Evolutionary conservation across 805 yeast genomes (phyloP), one percentile per base, ranked within the genome.

Genomic region (Isabelozyma rhagii): DNA sequence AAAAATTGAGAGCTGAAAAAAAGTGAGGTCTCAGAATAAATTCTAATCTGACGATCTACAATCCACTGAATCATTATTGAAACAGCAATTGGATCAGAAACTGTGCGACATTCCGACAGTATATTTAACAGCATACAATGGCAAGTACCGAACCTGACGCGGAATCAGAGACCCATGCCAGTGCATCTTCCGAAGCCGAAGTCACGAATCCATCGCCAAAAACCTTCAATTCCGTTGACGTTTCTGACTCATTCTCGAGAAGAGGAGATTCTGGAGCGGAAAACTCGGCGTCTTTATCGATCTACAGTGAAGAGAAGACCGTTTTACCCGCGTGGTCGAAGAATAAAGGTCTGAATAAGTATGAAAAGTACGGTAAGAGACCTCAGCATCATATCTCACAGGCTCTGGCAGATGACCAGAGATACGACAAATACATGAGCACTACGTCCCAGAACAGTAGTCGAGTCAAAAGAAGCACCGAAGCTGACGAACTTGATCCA

Each of bases 261-360:
- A 47, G 65, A 50, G 60, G 55, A 39, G 36, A 31, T 13, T 31
- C 36, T 4, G 49, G 52, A n/a, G 47, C 44, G 2, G 42, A 41
- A 2, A 50, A 44, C 10, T 28, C 29, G 6, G 46, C n/a, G 7
- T 46, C 48, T 14, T 21, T 63, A 3, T 67, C 71, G 1, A 66
- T 59, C n/a, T 71, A 68, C 53, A 51, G 58, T 8, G 66, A 57
- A 9, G 59, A 59, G 31, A 52, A 53, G 11, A 57, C 56, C 44
- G 63, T 62, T 4, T 52, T 59, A 4, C 78, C 78, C 2, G 75
- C 73, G 3, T 74, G 78, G 78, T 59, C 72, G 63, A 68, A 65
- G 49, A 53, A 54, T 17, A 56, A 55, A 17, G 57, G 51, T 9
- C 55, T 55, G 15, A 62, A 58, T 41, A 74, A 72, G 53, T 74